These are phyloP conservation scores for Serendipita sp. DNA, from an alignment of 768 basidiomycete species.

Conservation along the genomic window DNA sequence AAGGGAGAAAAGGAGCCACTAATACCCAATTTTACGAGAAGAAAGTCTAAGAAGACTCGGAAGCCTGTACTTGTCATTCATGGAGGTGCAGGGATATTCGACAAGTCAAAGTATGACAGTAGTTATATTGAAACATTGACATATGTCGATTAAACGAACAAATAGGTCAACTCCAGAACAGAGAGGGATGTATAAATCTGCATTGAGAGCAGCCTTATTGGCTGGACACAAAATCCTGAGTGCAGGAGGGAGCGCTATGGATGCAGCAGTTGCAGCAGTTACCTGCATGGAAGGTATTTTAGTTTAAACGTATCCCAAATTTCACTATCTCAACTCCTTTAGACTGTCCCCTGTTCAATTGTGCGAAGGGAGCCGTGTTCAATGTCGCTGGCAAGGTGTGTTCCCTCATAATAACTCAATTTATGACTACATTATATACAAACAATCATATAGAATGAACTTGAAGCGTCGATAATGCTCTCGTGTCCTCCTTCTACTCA, in stretches of 20 bases:
- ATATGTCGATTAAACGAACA: not conserved
- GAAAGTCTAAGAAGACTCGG: too few species aligned
- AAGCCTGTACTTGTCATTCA: conserved; percentile 46
- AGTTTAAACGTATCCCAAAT: conserved; percentile 7
- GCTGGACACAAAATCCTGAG: conserved; percentile 49
- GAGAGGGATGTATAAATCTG: conserved; percentile 39
- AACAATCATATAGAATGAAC: conserved; percentile 42
- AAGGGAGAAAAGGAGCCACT: too few species aligned
- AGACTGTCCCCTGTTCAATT: conserved; percentile 69
- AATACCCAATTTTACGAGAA: too few species aligned
- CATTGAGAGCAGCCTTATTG: conserved; percentile 35
- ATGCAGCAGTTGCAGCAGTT: conserved; percentile 64
- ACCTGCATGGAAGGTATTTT: conserved; percentile 47
- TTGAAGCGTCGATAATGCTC: conserved; percentile 68
- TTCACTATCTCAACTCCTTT: not conserved
- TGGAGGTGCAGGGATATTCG: conserved; percentile 66
- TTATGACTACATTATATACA: not conserved
- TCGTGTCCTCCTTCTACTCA: conserved; percentile 58
- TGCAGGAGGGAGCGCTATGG: conserved; percentile 64
- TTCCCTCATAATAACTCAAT: not conserved
- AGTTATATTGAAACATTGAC: not conserved
- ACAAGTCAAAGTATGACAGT: conserved; percentile 18
- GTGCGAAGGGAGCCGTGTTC: conserved; percentile 70
- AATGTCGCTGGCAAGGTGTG: conserved; percentile 60
- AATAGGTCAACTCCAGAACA: conserved; percentile 40